A percentile compares a stretch with the other conserved stretches of the same genome.
Conservation (phyloP, 2,329 filamentous ascomycete species). For the Phaeosphaeriaceae sp. region DNA sequence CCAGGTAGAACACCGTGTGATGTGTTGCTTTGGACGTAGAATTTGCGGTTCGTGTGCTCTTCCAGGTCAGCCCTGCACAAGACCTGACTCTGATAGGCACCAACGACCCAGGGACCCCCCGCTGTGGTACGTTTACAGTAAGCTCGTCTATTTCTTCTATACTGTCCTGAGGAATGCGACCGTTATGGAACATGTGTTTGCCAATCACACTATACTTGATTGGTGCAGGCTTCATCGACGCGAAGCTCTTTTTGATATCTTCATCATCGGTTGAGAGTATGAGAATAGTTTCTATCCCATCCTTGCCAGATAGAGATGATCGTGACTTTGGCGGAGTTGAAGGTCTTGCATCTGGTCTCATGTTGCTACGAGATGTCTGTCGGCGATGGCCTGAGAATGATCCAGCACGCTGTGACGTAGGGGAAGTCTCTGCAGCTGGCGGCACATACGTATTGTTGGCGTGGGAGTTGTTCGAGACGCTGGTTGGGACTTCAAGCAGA, state of each 20-base stretch:
- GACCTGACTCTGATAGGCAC: neutral
- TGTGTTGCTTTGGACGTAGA: conserved; percentile 2
- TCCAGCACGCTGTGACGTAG: neutral
- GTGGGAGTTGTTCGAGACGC: neutral
- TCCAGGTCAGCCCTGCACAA: neutral
- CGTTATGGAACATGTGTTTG: neutral
- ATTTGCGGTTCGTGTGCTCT: neutral
- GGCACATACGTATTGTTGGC: neutral
- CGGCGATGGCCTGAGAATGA: neutral
- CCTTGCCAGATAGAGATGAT: neutral
- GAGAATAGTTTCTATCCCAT: neutral
- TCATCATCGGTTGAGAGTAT: neutral
- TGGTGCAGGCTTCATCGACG: conserved; percentile 1
- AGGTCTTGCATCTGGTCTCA: neutral
- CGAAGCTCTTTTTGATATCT: neutral
- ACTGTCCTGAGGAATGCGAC: neutral
- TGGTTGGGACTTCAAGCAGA: neutral
- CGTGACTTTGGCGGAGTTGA: neutral
- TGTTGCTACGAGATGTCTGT: neutral
- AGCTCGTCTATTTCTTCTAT: neutral
- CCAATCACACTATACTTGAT: conserved; percentile 12
- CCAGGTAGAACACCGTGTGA: conserved; percentile 7
- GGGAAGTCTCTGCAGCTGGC: neutral
- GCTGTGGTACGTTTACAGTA: too few relatives aligned
- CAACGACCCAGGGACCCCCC: neutral